Evolutionary conservation across 305 asterid species (phyloP).

Genomic region (Fraxinus sp.): DNA sequence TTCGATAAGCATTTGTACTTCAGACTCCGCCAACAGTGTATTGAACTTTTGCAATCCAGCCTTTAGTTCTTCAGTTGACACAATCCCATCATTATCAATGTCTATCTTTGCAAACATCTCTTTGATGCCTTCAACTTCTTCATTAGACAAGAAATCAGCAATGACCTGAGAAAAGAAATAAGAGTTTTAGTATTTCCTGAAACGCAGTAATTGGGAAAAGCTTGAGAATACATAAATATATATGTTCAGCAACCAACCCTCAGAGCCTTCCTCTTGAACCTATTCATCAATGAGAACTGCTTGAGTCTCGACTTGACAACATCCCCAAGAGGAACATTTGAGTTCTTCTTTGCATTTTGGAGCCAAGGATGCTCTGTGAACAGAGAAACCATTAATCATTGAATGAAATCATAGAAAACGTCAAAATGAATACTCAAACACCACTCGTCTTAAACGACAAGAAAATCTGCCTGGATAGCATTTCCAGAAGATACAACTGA

Average conservation of each 20-base stretch:
- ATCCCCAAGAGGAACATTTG: constrained; percentile 98
- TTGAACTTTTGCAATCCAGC: constrained; percentile 64
- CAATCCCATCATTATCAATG: constrained; percentile 76
- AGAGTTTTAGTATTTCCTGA: constrained; percentile 15
- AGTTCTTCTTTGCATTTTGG: constrained; percentile 86
- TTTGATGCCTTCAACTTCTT: constrained; percentile 88
- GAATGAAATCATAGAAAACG: constrained; percentile 12
- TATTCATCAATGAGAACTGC: constrained; percentile 89
- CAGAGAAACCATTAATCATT: constrained; percentile 18
- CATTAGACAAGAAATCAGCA: constrained; percentile 91
- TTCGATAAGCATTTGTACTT: constrained; percentile 76
- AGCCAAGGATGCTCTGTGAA: constrained; percentile 83
- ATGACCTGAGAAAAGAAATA: constrained; percentile 59
- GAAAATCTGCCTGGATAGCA: constrained; percentile 9
- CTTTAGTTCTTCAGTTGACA: constrained; percentile 75
- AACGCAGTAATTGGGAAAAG: constrained; percentile 18
- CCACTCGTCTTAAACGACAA: neutral
- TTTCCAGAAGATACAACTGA: constrained; percentile 7
- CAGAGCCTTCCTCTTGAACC: constrained; percentile 93
- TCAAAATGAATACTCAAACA: constrained; percentile 13
- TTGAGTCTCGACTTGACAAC: constrained; percentile 89
- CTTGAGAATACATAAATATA: neutral
- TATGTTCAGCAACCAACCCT: constrained; percentile 61
- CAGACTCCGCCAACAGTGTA: constrained; percentile 68
- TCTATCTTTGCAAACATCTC: constrained; percentile 83